Percentiles rank a stretch among this genome's conserved stretches.
Conservation (phyloP, 768 basidiomycete species). For the Tephrocybe sp. region DNA sequence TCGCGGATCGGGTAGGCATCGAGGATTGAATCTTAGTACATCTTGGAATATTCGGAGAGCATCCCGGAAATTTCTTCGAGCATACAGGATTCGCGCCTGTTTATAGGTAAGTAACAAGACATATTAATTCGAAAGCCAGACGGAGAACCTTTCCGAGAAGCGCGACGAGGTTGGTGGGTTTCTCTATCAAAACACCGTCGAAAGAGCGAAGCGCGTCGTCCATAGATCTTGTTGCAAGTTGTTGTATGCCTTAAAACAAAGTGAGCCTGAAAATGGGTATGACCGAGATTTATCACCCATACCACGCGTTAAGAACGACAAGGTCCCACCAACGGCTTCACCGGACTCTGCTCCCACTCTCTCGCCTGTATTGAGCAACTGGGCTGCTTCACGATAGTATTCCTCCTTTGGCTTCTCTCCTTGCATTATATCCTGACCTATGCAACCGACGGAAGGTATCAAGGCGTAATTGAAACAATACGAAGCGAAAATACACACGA, state of each 20-base stretch:
- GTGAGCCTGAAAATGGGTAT: background rate
- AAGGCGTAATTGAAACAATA: background rate
- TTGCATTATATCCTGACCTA: slow-evolving; percentile 65
- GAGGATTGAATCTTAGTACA: slow-evolving; percentile 73
- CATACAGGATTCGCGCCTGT: slow-evolving; percentile 84
- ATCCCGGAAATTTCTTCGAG: slow-evolving; percentile 69
- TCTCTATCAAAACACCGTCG: slow-evolving; percentile 70
- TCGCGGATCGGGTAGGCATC: slow-evolving; percentile 86
- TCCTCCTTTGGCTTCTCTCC: slow-evolving; percentile 64
- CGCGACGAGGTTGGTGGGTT: slow-evolving; percentile 86
- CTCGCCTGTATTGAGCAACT: slow-evolving; percentile 61
- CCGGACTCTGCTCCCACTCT: slow-evolving; percentile 56
- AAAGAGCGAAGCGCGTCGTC: slow-evolving; percentile 82
- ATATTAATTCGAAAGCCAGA: background rate
- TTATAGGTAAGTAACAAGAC: background rate
- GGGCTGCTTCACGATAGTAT: slow-evolving; percentile 67
- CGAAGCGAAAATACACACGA: slow-evolving; percentile 45
- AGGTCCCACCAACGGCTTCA: slow-evolving; percentile 51
- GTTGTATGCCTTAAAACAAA: slow-evolving; percentile 62
- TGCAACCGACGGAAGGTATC: background rate
- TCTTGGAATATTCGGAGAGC: slow-evolving; percentile 86
- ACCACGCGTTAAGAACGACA: slow-evolving; percentile 70
- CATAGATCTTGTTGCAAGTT: slow-evolving; percentile 75
- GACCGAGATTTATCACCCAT: slow-evolving; percentile 15
- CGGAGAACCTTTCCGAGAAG: slow-evolving; percentile 75